Conservation (phyloP, 1,284 basidiomycete species). For the Rhizoctonia solani region DNA sequence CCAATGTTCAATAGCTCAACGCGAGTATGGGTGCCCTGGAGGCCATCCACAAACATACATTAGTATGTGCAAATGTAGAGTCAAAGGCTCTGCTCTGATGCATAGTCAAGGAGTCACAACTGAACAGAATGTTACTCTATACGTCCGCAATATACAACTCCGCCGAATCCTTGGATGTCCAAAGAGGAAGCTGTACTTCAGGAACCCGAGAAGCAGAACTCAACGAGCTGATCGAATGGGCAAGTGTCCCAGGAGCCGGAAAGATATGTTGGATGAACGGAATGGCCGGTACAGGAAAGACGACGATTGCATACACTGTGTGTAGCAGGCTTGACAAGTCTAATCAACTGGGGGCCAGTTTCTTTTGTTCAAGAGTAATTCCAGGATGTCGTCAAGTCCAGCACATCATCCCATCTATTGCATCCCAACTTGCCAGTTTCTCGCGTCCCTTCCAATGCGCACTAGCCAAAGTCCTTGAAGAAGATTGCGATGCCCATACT, state of each 20-base stretch:
- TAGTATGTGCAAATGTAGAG: neutral
- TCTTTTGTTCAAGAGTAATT: slow-evolving; percentile 43
- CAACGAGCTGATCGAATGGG: slow-evolving; percentile 36
- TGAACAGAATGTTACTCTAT: neutral
- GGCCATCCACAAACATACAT: neutral
- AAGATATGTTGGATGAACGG: slow-evolving; percentile 42
- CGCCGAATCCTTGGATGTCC: neutral
- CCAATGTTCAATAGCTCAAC: neutral
- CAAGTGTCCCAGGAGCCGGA: neutral
- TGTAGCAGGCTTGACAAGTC: slow-evolving; percentile 32
- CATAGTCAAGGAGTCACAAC: neutral
- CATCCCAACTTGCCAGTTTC: slow-evolving; percentile 27
- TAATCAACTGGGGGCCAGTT: slow-evolving; percentile 42
- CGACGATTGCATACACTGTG: slow-evolving; percentile 40
- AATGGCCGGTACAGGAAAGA: slow-evolving; percentile 39
- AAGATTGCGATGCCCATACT: neutral
- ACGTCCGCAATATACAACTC: neutral
- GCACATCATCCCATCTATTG: slow-evolving; percentile 29
- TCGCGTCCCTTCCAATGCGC: neutral
- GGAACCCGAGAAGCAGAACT: slow-evolving; percentile 38
- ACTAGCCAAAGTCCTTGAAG: neutral
- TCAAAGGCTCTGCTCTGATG: neutral
- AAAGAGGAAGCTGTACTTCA: slow-evolving; percentile 6
- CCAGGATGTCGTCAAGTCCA: slow-evolving; percentile 13
- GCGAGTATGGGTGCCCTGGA: neutral